phyloP scores from a whole-genome alignment of 805 yeast species.

The Yarrowia sp. region DNA sequence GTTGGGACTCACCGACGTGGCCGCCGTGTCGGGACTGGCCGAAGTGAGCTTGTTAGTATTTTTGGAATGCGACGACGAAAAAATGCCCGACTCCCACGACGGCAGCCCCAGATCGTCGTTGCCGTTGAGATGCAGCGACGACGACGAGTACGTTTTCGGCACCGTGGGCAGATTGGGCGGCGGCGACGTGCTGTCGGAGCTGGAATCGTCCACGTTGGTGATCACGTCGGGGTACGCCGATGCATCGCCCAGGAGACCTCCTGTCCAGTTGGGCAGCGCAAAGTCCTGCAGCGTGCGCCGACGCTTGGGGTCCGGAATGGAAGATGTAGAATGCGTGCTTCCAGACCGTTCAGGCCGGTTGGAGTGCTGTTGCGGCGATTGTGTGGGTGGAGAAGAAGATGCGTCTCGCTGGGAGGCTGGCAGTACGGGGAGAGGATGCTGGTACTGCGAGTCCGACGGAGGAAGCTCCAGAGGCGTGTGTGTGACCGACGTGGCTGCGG shows the following conservation, averaged over 20 bases:
- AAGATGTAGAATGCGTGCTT: constrained; percentile 10
- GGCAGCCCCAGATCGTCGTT: not conserved
- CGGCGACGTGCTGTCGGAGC: not conserved
- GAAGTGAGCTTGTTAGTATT: constrained; percentile 1
- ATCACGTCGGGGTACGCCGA: not conserved
- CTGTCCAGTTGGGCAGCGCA: not conserved
- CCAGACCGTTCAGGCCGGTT: constrained; percentile 11
- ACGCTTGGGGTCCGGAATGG: constrained; percentile 17
- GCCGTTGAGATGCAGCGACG: too few species aligned
- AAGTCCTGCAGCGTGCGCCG: constrained; percentile 6
- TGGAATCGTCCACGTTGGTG: constrained; percentile 8
- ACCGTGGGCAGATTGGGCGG: not conserved
- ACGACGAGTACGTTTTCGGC: not conserved
- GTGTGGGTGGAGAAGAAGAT: not conserved
- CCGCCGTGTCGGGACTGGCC: constrained; percentile 11
- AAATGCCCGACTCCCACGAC: constrained; percentile 20
- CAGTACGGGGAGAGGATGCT: constrained; percentile 9
- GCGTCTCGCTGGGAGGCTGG: not conserved
- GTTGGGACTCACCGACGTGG: constrained; percentile 14
- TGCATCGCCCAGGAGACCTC: not conserved
- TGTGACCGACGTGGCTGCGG: not conserved
- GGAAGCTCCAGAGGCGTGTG: not conserved
- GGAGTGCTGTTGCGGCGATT: not conserved
- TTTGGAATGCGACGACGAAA: not conserved
- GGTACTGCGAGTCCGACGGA: not conserved